Conservation (phyloP, 257 asterid genomes). For the Solanum chaucha region DNA sequence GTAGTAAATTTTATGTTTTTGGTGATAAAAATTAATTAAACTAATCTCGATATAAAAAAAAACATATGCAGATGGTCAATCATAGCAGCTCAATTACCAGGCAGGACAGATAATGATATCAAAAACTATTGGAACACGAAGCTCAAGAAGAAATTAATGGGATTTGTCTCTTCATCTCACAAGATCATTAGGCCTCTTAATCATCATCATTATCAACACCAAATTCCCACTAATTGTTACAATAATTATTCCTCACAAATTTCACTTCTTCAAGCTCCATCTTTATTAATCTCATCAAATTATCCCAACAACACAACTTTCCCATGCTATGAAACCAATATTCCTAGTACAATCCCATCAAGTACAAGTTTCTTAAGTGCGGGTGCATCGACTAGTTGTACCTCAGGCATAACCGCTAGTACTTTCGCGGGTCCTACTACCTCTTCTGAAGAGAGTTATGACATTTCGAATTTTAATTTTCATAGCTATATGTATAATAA, state of each 20-base stretch:
- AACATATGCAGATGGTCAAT: constrained; percentile 46
- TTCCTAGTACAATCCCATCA: constrained; percentile 5
- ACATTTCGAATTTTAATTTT: constrained; percentile 4
- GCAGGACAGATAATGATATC: constrained; percentile 83
- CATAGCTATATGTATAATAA: constrained; percentile 17
- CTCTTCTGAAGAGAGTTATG: constrained; percentile 33
- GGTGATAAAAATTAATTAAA: neutral
- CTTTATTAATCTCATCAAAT: neutral
- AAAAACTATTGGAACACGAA: constrained; percentile 93
- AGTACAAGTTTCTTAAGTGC: neutral
- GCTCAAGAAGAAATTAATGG: constrained; percentile 60
- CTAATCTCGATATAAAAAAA: too few species aligned
- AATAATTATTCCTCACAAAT: constrained; percentile 3
- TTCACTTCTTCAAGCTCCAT: neutral
- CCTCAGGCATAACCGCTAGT: constrained; percentile 4
- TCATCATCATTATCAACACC: constrained; percentile 1
- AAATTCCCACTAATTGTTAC: neutral
- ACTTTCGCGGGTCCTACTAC: constrained; percentile 29
- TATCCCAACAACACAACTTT: neutral
- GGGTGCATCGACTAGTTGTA: constrained; percentile 1
- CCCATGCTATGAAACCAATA: neutral
- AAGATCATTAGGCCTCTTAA: neutral
- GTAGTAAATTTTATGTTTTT: neutral
- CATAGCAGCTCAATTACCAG: constrained; percentile 74
- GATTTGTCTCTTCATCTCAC: constrained; percentile 14